These are phyloP conservation scores for Nigrograna mackinnonii DNA, from an alignment of 2,329 filamentous ascomycete species.

Conservation along the genomic window DNA sequence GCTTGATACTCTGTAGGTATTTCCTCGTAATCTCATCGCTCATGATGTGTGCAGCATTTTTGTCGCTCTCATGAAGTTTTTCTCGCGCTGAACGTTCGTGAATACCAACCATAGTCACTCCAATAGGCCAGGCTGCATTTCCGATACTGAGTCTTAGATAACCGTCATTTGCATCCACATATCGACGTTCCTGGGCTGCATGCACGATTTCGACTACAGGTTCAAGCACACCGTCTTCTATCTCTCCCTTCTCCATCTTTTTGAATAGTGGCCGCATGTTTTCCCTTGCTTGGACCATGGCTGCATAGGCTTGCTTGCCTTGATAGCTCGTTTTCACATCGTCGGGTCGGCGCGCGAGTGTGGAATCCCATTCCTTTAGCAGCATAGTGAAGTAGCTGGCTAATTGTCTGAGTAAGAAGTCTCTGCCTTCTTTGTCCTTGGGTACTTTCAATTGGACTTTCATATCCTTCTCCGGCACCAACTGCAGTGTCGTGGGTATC, in stretches of 20 bases:
- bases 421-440: conserved; percentile 65
- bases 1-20: conserved; percentile 96
- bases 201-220: conserved; percentile 91
- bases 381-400: conserved; percentile 97
- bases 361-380: conserved; percentile 82
- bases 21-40: conserved; percentile 95
- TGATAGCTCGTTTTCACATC: conserved; percentile 72
- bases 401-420: conserved; percentile 82
- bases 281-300: conserved; percentile 84
- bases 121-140: conserved; percentile 97
- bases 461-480: conserved; percentile 86
- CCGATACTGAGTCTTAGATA: conserved; percentile 93
- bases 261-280: conserved; percentile 90
- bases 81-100: conserved; percentile 95
- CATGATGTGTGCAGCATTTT: conserved; percentile 90
- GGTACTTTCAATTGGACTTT: conserved; percentile 68
- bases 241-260: conserved; percentile 79
- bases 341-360: conserved; percentile 64
- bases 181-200: conserved; percentile 85
- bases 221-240: conserved; percentile 77
- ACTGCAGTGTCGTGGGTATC: conserved; percentile 81
- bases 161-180: conserved; percentile 95
- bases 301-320: conserved; percentile 78
- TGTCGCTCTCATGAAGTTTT: conserved; percentile 81
- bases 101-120: conserved; percentile 99